These are phyloP conservation scores for Solanum virginianum DNA, from an alignment of 257 asterid species.

Conservation along the genomic window DNA sequence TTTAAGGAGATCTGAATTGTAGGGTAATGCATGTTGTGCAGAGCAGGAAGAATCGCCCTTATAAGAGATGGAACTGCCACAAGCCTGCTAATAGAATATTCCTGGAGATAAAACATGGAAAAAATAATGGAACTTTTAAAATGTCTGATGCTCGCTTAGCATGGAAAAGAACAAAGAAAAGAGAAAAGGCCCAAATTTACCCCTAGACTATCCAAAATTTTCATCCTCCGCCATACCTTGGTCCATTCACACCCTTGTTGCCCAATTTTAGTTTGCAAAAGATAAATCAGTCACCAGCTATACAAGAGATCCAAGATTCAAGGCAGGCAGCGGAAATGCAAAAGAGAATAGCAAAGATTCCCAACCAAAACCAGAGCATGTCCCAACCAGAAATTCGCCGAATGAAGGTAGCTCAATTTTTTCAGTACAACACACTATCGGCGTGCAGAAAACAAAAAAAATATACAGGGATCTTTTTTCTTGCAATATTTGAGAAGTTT, in stretches of 20 bases:
- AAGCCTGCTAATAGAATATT: constrained; percentile 63
- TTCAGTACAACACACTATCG: background rate
- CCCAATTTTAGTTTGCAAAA: background rate
- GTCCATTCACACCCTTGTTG: background rate
- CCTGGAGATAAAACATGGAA: constrained; percentile 32
- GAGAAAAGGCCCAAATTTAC: background rate
- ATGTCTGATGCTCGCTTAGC: background rate
- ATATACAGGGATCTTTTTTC: background rate
- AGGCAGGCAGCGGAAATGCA: background rate
- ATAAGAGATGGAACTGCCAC: constrained; percentile 84
- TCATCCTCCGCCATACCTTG: background rate
- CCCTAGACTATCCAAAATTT: background rate
- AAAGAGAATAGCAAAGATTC: background rate
- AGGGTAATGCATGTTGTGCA: constrained; percentile 26
- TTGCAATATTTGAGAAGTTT: background rate
- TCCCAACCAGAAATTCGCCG: background rate
- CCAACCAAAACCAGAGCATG: background rate
- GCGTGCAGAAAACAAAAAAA: background rate
- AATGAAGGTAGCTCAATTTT: background rate
- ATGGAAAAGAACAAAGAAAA: background rate
- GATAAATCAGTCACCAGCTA: background rate
- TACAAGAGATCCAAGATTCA: background rate
- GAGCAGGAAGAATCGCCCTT: constrained; percentile 52
- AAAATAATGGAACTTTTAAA: background rate
- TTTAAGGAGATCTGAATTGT: constrained; percentile 43